Conservation (phyloP, 139 green algal species). For the Chlorella sorokiniana region DNA sequence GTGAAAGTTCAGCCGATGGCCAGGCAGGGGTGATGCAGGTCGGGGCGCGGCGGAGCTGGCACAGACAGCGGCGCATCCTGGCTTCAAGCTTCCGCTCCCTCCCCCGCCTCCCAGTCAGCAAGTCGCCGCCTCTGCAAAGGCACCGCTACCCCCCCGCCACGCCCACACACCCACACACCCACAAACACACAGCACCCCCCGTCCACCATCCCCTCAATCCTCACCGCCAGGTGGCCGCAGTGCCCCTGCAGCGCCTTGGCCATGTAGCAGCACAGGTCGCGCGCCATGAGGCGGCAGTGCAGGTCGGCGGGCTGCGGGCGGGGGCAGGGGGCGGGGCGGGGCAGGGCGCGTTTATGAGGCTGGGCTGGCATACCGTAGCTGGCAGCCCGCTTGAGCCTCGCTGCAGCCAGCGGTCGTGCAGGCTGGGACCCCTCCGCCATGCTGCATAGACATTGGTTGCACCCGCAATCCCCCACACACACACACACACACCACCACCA, state of each 20-base stretch:
- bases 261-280: slow-evolving; percentile 18
- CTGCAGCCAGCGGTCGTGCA: no score
- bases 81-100: neutral
- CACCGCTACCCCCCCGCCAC: no score
- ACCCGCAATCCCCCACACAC: neutral
- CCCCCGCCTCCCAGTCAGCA: neutral
- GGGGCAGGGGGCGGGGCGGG: neutral
- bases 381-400: no score
- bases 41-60: no score
- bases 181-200: neutral
- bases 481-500: neutral
- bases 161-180: neutral
- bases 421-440: no score
- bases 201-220: no score
- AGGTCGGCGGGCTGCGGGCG: neutral
- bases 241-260: slow-evolving; percentile 25
- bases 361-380: neutral
- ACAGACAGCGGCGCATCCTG: no score
- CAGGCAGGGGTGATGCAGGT: no score
- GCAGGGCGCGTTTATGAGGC: neutral
- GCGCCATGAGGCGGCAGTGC: slow-evolving; percentile 11
- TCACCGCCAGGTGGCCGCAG: slow-evolving; percentile 24
- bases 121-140: neutral
- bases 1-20: no score
- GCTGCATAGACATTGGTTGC: no score